A percentile compares a stretch with the other conserved stretches of the same genome.
Evolutionary conservation across 2,329 filamentous ascomycete genomes (phyloP).

Genomic region (Geoglossum cookeanum): DNA sequence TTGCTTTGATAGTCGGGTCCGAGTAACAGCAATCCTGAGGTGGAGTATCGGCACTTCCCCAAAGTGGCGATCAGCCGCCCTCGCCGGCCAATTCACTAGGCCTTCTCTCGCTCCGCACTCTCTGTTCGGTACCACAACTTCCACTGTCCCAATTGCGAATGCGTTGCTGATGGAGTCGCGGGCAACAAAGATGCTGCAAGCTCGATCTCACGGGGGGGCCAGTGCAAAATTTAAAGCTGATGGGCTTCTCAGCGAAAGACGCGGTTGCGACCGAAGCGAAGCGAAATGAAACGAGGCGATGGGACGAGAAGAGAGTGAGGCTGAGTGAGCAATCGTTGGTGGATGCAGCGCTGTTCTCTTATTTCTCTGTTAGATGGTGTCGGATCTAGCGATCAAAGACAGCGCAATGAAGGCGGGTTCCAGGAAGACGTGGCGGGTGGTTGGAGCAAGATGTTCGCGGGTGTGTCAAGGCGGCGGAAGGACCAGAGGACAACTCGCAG

Average conservation of each 20-base stretch:
- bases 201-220: neutral
- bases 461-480: neutral
- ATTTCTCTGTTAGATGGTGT: neutral
- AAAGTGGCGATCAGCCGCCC: neutral
- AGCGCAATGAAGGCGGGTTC: neutral
- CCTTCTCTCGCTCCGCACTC: neutral
- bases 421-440: neutral
- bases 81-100: neutral
- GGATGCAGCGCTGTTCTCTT: neutral
- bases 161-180: neutral
- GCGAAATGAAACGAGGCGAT: conserved; percentile 1
- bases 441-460: neutral
- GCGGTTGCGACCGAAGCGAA: neutral
- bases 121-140: neutral
- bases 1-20: conserved; percentile 1
- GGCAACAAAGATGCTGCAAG: neutral
- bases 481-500: neutral
- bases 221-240: neutral
- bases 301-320: neutral
- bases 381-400: neutral
- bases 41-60: conserved; percentile 1
- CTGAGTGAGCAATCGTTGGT: neutral
- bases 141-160: neutral
- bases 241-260: neutral
- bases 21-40: neutral